These are phyloP conservation scores for Chrysanthemum seticuspe DNA, from an alignment of 129 eudicot species.

Conservation along the genomic window DNA sequence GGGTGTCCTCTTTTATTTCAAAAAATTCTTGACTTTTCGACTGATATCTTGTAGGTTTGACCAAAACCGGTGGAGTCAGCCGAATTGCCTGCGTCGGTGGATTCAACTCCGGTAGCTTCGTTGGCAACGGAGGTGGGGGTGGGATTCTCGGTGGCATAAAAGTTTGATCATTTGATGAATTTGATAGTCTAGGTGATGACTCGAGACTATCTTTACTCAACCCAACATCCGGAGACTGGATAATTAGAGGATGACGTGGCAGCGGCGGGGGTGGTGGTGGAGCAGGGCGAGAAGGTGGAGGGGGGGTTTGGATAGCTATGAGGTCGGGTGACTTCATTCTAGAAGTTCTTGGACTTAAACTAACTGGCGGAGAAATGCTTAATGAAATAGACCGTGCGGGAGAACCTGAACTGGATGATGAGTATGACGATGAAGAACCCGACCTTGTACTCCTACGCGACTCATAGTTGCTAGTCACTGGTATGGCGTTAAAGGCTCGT, in stretches of 20 bases:
- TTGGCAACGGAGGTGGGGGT: constrained; percentile 49
- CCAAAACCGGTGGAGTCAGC: constrained; percentile 49
- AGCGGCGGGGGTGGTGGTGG: constrained; percentile 35
- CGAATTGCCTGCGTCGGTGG: constrained; percentile 35
- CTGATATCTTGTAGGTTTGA: constrained; percentile 45
- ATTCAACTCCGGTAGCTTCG: constrained; percentile 35
- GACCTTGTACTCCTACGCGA: constrained; percentile 34
- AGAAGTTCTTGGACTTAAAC: constrained; percentile 54
- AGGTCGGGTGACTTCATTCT: constrained; percentile 69
- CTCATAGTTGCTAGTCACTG: constrained; percentile 33
- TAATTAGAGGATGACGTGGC: neutral
- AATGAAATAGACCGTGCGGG: constrained; percentile 62
- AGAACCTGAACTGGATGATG: constrained; percentile 59
- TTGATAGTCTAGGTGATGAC: constrained; percentile 54
- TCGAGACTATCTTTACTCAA: constrained; percentile 46
- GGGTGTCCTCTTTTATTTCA: constrained; percentile 43
- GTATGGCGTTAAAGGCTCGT: neutral
- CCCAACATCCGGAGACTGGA: constrained; percentile 44
- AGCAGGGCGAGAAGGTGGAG: constrained; percentile 39
- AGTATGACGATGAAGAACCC: constrained; percentile 47
- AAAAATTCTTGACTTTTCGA: constrained; percentile 24
- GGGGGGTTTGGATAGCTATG: constrained; percentile 43
- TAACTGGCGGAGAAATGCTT: constrained; percentile 61
- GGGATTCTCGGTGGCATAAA: constrained; percentile 34
- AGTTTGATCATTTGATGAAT: constrained; percentile 32